phyloP scores from a whole-genome alignment of 768 basidiomycete genomes.

The Vararia minispora region DNA sequence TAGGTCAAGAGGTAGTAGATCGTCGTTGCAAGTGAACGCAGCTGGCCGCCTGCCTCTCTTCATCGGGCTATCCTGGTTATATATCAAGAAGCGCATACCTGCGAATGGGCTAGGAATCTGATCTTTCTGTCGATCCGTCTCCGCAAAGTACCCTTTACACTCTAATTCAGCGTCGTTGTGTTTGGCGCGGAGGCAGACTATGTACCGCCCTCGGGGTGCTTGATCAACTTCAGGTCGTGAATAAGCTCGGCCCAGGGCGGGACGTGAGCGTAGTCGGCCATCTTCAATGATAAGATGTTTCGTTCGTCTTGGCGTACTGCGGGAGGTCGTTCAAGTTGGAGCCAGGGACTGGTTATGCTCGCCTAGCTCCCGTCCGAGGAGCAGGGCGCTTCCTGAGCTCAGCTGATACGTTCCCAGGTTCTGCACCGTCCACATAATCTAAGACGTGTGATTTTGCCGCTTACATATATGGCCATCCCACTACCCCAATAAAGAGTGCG shows the following conservation, averaged over 20 bases:
- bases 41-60: conserved; percentile 15
- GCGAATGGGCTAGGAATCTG: conserved; percentile 24
- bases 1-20: conserved; percentile 39
- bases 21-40: conserved; percentile 28
- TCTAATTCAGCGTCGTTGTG: neutral
- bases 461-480: no score
- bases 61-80: neutral
- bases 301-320: no score
- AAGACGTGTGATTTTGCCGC: no score
- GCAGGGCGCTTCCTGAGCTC: no score
- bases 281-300: no score
- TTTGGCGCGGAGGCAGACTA: neutral
- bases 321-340: no score
- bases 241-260: conserved; percentile 19
- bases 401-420: no score
- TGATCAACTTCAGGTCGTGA: conserved; percentile 16
- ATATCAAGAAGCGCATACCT: conserved; percentile 10
- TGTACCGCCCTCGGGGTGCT: conserved; percentile 23
- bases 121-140: conserved; percentile 23
- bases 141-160: conserved; percentile 22
- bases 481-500: no score
- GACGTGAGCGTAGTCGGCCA: no score
- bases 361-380: no score
- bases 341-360: no score
- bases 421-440: no score